A percentile compares a stretch with the other conserved stretches of the same genome.
These are phyloP conservation scores for Arthromyces matolae DNA, from an alignment of 768 basidiomycete genomes.

Conservation along the genomic window DNA sequence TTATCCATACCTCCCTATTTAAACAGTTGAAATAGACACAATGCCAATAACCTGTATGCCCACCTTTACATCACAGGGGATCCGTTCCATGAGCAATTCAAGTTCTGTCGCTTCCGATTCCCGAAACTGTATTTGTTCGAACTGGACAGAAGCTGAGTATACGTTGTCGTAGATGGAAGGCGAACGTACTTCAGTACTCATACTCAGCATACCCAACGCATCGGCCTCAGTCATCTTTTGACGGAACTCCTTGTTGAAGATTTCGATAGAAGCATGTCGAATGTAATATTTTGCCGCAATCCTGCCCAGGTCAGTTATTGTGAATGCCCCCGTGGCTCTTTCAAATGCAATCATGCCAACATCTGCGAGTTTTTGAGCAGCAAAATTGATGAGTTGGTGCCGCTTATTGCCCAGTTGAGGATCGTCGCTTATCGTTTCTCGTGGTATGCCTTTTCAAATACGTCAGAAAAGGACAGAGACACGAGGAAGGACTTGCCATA, in stretches of 20 bases:
- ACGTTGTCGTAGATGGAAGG: background rate
- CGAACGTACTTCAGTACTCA: constrained; percentile 78
- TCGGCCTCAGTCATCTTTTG: constrained; percentile 92
- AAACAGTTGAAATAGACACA: background rate
- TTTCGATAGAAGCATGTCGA: constrained; percentile 76
- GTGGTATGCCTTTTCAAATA: constrained; percentile 50
- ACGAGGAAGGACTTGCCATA: constrained; percentile 54
- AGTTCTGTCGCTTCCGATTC: constrained; percentile 88
- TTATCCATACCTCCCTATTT: constrained; percentile 58
- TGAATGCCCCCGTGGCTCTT: constrained; percentile 49
- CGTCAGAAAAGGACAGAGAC: background rate
- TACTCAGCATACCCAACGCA: constrained; percentile 78
- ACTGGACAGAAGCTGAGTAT: constrained; percentile 41
- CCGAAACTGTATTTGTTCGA: constrained; percentile 91
- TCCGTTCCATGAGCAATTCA: constrained; percentile 56
- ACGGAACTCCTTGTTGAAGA: constrained; percentile 77
- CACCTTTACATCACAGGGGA: constrained; percentile 83
- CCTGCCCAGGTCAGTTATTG: constrained; percentile 86
- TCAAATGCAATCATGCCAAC: constrained; percentile 84
- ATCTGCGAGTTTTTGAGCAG: constrained; percentile 63
- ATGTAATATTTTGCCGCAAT: constrained; percentile 98
- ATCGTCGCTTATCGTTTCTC: constrained; percentile 66
- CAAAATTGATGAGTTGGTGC: constrained; percentile 57
- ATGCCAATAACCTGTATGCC: no score
- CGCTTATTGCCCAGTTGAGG: constrained; percentile 70